These are phyloP conservation scores for Rhinocladiella mackenziei DNA, from an alignment of 2,329 filamentous ascomycete species.

Conservation along the genomic window DNA sequence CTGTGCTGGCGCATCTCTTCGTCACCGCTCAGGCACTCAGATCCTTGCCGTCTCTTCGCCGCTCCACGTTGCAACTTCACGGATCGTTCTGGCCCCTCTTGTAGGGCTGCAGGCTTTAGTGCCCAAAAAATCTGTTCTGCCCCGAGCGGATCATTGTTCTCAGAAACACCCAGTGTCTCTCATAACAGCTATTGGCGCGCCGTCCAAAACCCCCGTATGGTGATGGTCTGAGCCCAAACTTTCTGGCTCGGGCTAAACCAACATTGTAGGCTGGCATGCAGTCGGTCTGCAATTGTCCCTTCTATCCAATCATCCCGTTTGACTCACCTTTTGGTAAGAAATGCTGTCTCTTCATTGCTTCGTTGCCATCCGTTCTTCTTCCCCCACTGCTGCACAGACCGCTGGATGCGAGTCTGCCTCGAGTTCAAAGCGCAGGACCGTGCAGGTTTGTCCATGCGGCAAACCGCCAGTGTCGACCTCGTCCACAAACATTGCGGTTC, in stretches of 20 bases:
- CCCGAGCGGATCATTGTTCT: too few relatives aligned
- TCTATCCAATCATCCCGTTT: constrained; percentile 4
- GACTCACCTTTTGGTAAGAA: neutral
- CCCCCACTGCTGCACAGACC: constrained; percentile 1
- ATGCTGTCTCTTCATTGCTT: constrained; percentile 6
- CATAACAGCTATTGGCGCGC: neutral
- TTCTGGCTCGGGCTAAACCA: too few relatives aligned
- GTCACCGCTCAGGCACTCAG: neutral
- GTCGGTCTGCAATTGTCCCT: constrained; percentile 8
- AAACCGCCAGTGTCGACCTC: neutral
- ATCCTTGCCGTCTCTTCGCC: too few relatives aligned
- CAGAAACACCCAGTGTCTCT: constrained; percentile 3
- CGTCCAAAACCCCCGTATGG: too few relatives aligned
- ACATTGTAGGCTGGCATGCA: neutral
- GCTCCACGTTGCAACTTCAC: too few relatives aligned
- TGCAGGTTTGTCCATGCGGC: neutral
- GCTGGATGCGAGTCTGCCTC: neutral
- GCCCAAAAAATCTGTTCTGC: too few relatives aligned
- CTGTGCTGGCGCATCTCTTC: too few relatives aligned
- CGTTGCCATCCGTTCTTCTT: neutral
- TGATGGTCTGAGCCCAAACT: too few relatives aligned
- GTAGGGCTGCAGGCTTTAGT: constrained; percentile 3
- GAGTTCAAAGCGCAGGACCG: neutral
- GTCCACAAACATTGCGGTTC: too few relatives aligned
- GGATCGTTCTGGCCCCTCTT: neutral